These are phyloP conservation scores for Trypanosoma theileri DNA, from an alignment of 208 protist species.

Conservation along the genomic window DNA sequence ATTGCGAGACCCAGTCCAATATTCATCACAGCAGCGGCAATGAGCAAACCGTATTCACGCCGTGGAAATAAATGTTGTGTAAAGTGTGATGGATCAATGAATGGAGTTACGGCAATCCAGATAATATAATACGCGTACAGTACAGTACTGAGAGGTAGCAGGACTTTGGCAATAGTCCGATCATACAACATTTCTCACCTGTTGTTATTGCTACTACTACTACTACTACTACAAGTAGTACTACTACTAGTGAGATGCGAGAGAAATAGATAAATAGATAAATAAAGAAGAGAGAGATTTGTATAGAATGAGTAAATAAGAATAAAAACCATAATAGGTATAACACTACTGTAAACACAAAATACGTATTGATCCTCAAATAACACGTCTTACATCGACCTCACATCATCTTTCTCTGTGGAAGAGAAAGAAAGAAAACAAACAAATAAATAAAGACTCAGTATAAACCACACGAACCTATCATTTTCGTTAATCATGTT, in stretches of 20 bases:
- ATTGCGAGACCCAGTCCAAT: constrained; percentile 36
- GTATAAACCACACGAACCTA: not conserved
- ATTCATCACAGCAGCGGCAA: constrained; percentile 57
- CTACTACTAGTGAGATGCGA: not conserved
- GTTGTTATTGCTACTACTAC: not conserved
- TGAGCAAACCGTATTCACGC: constrained; percentile 72
- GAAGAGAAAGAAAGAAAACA: constrained; percentile 5
- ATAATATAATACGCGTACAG: constrained; percentile 76
- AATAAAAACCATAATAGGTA: not conserved
- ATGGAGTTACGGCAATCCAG: constrained; percentile 84
- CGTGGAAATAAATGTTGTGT: constrained; percentile 72
- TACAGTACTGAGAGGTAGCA: constrained; percentile 45
- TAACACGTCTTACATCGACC: no score
- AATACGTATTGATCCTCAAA: no score
- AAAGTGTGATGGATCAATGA: constrained; percentile 79
- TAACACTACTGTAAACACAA: no score
- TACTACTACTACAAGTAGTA: not conserved
- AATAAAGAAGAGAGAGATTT: not conserved
- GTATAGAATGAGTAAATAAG: not conserved
- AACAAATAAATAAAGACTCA: constrained; percentile 2
- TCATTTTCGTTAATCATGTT: no score
- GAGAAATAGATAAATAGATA: not conserved
- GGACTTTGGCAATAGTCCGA: constrained; percentile 56
- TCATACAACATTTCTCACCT: constrained; percentile 61
- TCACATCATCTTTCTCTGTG: no score